phyloP scores from a whole-genome alignment of 2,329 filamentous ascomycete genomes.

The Neurospora crassa region DNA sequence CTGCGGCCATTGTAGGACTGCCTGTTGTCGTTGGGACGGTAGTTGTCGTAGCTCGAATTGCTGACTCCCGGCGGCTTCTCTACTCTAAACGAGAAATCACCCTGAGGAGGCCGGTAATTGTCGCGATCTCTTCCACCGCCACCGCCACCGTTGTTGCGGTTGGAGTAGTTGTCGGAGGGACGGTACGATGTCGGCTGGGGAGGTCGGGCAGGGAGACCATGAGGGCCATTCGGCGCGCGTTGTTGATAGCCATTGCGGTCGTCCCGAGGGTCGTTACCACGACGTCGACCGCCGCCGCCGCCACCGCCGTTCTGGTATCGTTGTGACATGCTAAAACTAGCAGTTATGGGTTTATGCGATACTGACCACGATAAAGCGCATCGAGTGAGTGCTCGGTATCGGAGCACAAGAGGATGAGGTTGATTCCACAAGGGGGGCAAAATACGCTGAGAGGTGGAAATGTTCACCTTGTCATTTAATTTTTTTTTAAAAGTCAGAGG shows the following conservation, averaged over 20 bases:
- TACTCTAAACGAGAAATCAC: conserved; percentile 48
- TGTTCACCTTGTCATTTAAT: neutral
- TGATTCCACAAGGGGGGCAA: neutral
- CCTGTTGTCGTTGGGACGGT: conserved; percentile 20
- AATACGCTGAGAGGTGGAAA: neutral
- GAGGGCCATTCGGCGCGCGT: conserved; percentile 5
- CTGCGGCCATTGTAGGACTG: conserved; percentile 6
- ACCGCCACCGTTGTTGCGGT: conserved; percentile 2
- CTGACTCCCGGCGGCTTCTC: conserved; percentile 41
- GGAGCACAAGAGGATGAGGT: neutral
- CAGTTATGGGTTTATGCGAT: neutral
- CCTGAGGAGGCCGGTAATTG: conserved; percentile 27
- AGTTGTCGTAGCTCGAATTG: conserved; percentile 24
- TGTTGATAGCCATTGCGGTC: conserved; percentile 1
- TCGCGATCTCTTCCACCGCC: conserved; percentile 8
- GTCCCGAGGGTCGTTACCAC: conserved; percentile 9
- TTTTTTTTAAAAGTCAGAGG: neutral
- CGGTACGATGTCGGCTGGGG: conserved; percentile 6
- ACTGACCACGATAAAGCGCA: neutral
- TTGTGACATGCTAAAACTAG: neutral
- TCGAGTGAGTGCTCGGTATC: neutral
- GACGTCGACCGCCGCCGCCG: neutral
- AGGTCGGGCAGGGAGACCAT: conserved; percentile 2
- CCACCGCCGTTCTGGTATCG: neutral
- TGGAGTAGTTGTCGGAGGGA: conserved; percentile 6